Conservation (phyloP, 768 basidiomycete genomes). For the Rhodotorula babjevae region DNA sequence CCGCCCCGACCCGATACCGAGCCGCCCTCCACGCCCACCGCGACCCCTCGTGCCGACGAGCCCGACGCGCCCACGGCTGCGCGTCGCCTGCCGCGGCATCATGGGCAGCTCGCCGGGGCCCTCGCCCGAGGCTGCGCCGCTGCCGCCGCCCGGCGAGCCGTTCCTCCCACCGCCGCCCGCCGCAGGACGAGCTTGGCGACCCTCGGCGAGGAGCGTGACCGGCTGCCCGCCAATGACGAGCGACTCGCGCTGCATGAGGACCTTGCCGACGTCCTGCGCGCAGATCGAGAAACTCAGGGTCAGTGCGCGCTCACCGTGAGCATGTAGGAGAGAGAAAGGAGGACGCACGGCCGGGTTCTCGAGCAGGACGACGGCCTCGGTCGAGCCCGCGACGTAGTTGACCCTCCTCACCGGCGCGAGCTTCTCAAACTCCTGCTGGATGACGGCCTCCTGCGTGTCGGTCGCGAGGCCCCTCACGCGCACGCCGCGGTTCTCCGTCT, state of each 20-base stretch:
- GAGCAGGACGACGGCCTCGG: constrained; percentile 51
- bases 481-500: constrained; percentile 65
- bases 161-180: neutral
- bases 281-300: neutral
- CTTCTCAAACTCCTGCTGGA: constrained; percentile 86
- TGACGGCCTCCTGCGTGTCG: constrained; percentile 76
- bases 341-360: constrained; percentile 49
- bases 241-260: constrained; percentile 67
- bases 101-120: neutral
- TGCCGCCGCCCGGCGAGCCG: constrained; percentile 20
- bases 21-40: constrained; percentile 5
- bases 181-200: constrained; percentile 1
- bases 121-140: neutral
- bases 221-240: constrained; percentile 63
- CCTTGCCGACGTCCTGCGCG: constrained; percentile 71
- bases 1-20: neutral
- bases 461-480: constrained; percentile 69
- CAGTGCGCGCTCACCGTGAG: neutral
- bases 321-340: neutral
- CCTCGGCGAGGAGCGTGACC: constrained; percentile 61
- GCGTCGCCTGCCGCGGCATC: constrained; percentile 23
- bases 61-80: constrained; percentile 27
- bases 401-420: constrained; percentile 61
- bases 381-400: constrained; percentile 67
- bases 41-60: constrained; percentile 14